Base-by-base conservation (phyloP, 1,284 basidiomycete species). In the Pseudozyma flocculosa region DNA sequence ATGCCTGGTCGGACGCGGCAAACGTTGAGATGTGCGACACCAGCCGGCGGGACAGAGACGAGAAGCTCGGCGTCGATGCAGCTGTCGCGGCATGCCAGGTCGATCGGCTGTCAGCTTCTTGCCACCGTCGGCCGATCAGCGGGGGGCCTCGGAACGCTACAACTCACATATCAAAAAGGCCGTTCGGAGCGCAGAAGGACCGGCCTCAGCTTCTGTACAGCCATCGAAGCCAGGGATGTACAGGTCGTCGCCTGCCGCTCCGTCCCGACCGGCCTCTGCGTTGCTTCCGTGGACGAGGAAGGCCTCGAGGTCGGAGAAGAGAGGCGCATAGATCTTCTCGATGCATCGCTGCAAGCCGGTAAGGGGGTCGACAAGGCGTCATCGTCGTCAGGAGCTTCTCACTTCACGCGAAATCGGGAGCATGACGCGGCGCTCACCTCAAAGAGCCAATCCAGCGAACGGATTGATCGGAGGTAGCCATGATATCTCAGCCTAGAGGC, bases 81-180 rank as follows among this genome's bases (percentile, higher is more conserved):
- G 62, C n/a, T n/a, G n/a, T n/a, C n/a, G n/a, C n/a, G n/a, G n/a
- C n/a, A n/a, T n/a, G n/a, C n/a, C n/a, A n/a, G n/a, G n/a, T n/a
- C n/a, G n/a, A n/a, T n/a, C n/a, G n/a, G n/a, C n/a, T n/a, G n/a
- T n/a, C n/a, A n/a, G n/a, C n/a, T n/a, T n/a, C n/a, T n/a, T n/a
- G n/a, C n/a, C n/a, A n/a, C n/a, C n/a, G n/a, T n/a, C n/a, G n/a
- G n/a, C n/a, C n/a, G n/a, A n/a, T n/a, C n/a, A n/a, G n/a, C n/a
- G n/a, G n/a, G n/a, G n/a, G n/a, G n/a, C n/a, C n/a, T n/a, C n/a
- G n/a, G n/a, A n/a, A n/a, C n/a, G n/a, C n/a, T n/a, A n/a, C n/a
- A n/a, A n/a, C n/a, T n/a, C n/a, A n/a, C n/a, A 65, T 23, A 65
- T 65, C 34, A 65, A 45, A 0, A 65, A 50, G 3, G 62, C 62